A percentile compares a stretch with the other conserved stretches of the same genome.
phyloP scores from a whole-genome alignment of 495 filamentous ascomycete species.

The Durotheca rogersii region DNA sequence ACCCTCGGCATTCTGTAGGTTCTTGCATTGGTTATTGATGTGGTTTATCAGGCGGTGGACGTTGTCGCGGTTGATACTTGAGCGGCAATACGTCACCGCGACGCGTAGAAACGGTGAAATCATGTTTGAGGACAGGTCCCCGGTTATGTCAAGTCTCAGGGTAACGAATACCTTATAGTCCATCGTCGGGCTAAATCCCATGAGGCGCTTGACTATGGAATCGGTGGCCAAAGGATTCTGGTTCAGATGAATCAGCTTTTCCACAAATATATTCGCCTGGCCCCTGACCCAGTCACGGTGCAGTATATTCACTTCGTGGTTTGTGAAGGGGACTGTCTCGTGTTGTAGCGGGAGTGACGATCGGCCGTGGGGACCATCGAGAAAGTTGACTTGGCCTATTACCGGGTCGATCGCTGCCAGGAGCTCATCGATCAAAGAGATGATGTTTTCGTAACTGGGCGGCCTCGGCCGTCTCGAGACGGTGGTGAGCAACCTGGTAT shows the following conservation, averaged over 20 bases:
- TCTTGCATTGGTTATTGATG: slow-evolving; percentile 40
- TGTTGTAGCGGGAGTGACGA: slow-evolving; percentile 28
- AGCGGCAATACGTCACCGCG: slow-evolving; percentile 37
- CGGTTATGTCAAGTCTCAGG: slow-evolving; percentile 37
- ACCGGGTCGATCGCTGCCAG: slow-evolving; percentile 51
- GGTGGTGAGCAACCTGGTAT: slow-evolving; percentile 40
- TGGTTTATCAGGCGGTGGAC: slow-evolving; percentile 39
- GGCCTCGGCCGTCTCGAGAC: slow-evolving; percentile 56
- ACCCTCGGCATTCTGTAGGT: slow-evolving; percentile 43
- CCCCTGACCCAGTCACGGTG: slow-evolving; percentile 41
- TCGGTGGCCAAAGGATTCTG: slow-evolving; percentile 48
- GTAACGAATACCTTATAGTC: slow-evolving; percentile 38
- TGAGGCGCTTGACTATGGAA: slow-evolving; percentile 46
- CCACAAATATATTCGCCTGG: slow-evolving; percentile 46
- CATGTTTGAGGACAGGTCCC: slow-evolving; percentile 33
- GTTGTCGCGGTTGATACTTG: slow-evolving; percentile 26
- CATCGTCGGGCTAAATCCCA: slow-evolving; percentile 39
- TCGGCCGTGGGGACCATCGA: slow-evolving; percentile 36
- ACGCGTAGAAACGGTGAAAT: slow-evolving; percentile 43
- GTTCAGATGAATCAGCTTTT: slow-evolving; percentile 52
- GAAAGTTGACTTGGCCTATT: slow-evolving; percentile 46
- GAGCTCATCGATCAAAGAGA: slow-evolving; percentile 55
- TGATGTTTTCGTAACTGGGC: slow-evolving; percentile 54
- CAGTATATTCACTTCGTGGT: slow-evolving; percentile 46
- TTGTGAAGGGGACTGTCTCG: slow-evolving; percentile 39